Base-by-base conservation (phyloP, 768 basidiomycete genomes). In the Boletus eberwhitei region DNA sequence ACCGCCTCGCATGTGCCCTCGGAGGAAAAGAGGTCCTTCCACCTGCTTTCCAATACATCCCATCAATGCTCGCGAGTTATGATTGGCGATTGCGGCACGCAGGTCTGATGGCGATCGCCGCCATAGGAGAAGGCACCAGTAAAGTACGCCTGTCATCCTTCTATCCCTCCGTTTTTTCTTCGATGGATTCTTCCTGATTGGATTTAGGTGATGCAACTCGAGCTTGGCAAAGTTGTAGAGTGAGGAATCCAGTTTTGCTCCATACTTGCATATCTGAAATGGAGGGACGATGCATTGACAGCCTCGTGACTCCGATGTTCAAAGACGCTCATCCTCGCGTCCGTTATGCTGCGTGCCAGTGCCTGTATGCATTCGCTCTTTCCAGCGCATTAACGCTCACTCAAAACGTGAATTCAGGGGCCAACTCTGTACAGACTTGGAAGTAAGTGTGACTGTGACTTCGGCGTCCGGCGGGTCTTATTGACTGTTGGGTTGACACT, bases 11-110 rank as follows among this genome's bases (percentile, higher is more conserved):
- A 11, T 85, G 85, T 68, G 88, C 90, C 0, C 72, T 93, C 41
- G 90, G 89, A 7, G 91, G 93, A 0, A 77, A 84, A 53, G 74
- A 82, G 1, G 81, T 93, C 1, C 73, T 95, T 5, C 92, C 88
- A 0, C 82, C 86, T 11, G 86, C 92, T 6, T 93, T 93, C 73
- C 83, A 85, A 68, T 84, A 85, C 54, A 90, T 92, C 14, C 90
- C 90, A 1, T 85, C 84, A 0, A 90, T 95, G 86, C 76, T 94
- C 53, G 81, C 79, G 0, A 85, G 81, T 52, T 86, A 85, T 55
- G 89, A 93, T 69, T 96, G 93, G 93, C 78, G 89, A 49, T 79
- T 84, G 26, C 77, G 92, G 29, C 91, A 95, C 62, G 91, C 90
- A 0, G 93, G 88, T 12, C 73, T 95, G 24, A 90, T 93, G 82